Percentiles rank a stretch among this genome's conserved stretches.
These are phyloP conservation scores for Cenococcum geophilum DNA, from an alignment of 495 filamentous ascomycete species.

Conservation along the genomic window DNA sequence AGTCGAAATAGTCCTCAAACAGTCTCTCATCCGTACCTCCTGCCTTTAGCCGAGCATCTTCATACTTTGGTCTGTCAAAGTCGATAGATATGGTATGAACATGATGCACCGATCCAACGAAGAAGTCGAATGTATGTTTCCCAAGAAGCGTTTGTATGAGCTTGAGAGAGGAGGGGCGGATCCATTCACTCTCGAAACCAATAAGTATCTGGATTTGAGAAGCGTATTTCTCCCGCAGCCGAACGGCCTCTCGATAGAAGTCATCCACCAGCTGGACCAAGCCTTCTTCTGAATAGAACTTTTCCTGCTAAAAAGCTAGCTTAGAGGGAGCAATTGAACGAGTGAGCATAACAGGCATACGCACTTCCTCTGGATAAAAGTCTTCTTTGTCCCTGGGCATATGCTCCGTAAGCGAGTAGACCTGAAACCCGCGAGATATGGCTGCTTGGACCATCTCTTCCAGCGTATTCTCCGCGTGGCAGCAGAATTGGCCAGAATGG, in stretches of 20 bases:
- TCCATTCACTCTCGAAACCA: conserved; percentile 91
- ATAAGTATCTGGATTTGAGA: conserved; percentile 71
- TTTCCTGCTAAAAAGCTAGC: conserved; percentile 1
- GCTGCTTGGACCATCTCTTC: conserved; percentile 78
- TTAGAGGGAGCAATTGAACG: conserved; percentile 3
- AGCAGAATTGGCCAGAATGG: conserved; percentile 96
- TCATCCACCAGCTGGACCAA: conserved; percentile 55
- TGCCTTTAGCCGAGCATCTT: conserved; percentile 49
- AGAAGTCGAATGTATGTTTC: conserved; percentile 68
- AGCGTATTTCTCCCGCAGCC: conserved; percentile 65
- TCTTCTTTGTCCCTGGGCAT: conserved; percentile 77
- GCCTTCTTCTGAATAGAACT: conserved; percentile 24
- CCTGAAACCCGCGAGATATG: conserved; percentile 68
- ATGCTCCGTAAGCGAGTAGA: conserved; percentile 92
- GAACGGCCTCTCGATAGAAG: conserved; percentile 64
- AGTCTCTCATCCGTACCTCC: conserved; percentile 64
- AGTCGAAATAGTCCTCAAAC: conserved; percentile 79
- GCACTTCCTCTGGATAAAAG: conserved; percentile 88
- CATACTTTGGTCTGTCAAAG: conserved; percentile 65
- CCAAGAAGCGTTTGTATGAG: conserved; percentile 55
- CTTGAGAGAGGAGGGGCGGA: conserved; percentile 57
- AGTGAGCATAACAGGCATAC: conserved; percentile 12
- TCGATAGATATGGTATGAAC: conserved; percentile 82
- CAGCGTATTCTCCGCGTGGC: conserved; percentile 75
- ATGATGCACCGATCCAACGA: conserved; percentile 89